phyloP scores from a whole-genome alignment of 768 basidiomycete genomes.

The Cyclocybe aegerita region DNA sequence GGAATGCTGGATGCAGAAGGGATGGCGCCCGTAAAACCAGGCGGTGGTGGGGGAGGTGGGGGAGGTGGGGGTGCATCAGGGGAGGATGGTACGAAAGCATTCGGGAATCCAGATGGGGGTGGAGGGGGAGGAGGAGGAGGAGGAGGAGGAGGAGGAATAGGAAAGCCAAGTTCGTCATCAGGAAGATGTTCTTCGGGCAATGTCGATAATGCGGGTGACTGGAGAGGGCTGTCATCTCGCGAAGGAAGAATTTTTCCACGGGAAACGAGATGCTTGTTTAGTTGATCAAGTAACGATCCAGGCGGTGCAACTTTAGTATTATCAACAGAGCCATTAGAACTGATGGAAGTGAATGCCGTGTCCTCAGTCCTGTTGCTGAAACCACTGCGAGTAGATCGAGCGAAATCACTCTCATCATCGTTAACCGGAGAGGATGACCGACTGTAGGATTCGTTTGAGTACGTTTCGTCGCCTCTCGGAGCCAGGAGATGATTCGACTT shows the following conservation, averaged over 20 bases:
- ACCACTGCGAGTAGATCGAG: constrained; percentile 42
- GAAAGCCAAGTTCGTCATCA: background rate
- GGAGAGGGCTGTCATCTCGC: constrained; percentile 35
- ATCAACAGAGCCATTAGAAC: constrained; percentile 42
- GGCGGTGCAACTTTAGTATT: constrained; percentile 33
- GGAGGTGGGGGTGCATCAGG: constrained; percentile 15
- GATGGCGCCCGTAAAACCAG: constrained; percentile 15
- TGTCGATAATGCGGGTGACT: constrained; percentile 28
- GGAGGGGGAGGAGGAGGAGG: constrained; percentile 35
- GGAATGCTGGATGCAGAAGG: constrained; percentile 11
- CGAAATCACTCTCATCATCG: constrained; percentile 59
- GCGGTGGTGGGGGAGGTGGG: too few relatives aligned
- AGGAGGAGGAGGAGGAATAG: constrained; percentile 26
- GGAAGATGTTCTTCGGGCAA: constrained; percentile 37
- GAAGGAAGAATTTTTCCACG: constrained; percentile 44
- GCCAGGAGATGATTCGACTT: constrained; percentile 42
- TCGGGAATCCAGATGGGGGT: constrained; percentile 12
- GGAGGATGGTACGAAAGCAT: constrained; percentile 2
- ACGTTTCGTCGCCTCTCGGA: constrained; percentile 42
- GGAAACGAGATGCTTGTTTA: constrained; percentile 55
- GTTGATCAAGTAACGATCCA: constrained; percentile 60
- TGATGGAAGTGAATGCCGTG: constrained; percentile 55
- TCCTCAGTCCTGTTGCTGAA: constrained; percentile 48
- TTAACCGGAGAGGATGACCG: constrained; percentile 43
- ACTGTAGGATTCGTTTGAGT: constrained; percentile 37